These are phyloP conservation scores for Wallacemonas rigidus DNA, from an alignment of 208 protist genomes.

Conservation along the genomic window DNA sequence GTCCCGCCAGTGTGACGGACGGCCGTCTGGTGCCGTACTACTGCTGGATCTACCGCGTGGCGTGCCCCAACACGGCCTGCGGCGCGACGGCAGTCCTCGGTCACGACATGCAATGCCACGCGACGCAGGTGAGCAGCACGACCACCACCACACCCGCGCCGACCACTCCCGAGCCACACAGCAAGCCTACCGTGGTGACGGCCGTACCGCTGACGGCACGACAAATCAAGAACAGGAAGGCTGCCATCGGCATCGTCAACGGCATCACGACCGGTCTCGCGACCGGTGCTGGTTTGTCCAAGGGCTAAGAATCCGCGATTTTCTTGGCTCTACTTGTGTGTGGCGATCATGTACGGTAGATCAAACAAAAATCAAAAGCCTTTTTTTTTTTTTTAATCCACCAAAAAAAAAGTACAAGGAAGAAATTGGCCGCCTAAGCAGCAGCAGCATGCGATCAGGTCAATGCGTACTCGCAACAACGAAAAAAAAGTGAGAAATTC, in stretches of 20 bases:
- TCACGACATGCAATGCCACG: slow-evolving; percentile 45
- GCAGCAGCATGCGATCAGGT: no score
- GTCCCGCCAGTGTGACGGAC: slow-evolving; percentile 26
- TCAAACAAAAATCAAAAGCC: not conserved
- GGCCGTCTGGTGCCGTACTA: slow-evolving; percentile 24
- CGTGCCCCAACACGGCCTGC: slow-evolving; percentile 42
- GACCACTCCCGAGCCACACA: not conserved
- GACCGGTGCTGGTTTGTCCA: slow-evolving; percentile 12
- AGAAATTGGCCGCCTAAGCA: not conserved
- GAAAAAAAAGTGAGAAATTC: not conserved
- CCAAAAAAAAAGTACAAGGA: not conserved
- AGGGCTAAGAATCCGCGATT: not conserved
- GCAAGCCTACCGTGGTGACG: slow-evolving; percentile 12
- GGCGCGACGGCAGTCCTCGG: slow-evolving; percentile 30
- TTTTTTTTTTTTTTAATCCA: no score
- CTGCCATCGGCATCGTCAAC: slow-evolving; percentile 9
- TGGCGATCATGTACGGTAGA: not conserved
- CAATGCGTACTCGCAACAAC: not conserved
- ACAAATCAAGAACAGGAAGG: slow-evolving; percentile 3
- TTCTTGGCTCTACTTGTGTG: slow-evolving; percentile 3
- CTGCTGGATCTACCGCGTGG: slow-evolving; percentile 51
- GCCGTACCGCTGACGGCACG: not conserved
- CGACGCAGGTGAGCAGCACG: slow-evolving; percentile 8
- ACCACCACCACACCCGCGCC: slow-evolving; percentile 7
- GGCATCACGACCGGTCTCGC: slow-evolving; percentile 20